phyloP scores from a whole-genome alignment of 169 alveolate genomes.

The Blepharisma undulans region DNA sequence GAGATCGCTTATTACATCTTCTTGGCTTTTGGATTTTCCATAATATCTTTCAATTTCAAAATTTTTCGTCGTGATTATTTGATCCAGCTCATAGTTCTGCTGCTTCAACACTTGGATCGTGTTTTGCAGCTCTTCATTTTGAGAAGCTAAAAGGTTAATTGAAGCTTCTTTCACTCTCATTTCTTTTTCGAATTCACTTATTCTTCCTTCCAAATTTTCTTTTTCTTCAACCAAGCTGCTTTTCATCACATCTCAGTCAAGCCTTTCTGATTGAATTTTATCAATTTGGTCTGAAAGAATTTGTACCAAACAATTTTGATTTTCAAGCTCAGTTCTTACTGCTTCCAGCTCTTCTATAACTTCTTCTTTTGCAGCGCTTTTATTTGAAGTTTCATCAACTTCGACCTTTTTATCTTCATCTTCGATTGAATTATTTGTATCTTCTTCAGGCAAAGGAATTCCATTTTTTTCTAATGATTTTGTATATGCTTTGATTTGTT shows the following conservation, averaged over 20 bases:
- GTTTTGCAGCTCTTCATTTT: neutral
- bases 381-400: neutral
- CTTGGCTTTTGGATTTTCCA: neutral
- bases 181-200: neutral
- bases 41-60: neutral
- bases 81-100: neutral
- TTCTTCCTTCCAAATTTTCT: neutral
- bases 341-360: neutral
- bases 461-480: neutral
- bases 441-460: neutral
- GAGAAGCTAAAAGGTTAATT: neutral
- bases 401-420: neutral
- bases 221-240: neutral
- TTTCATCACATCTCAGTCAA: neutral
- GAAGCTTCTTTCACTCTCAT: neutral
- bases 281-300: neutral
- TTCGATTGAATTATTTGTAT: neutral
- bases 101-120: neutral
- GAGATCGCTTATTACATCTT: neutral
- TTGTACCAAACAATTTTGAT: neutral
- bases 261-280: neutral
- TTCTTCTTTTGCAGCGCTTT: neutral
- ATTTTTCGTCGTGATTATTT: neutral
- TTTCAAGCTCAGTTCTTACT: neutral
- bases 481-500: constrained; percentile 9